Base-by-base conservation (phyloP, 108 stramenopile genomes). In the Cylindrotheca closterium region DNA sequence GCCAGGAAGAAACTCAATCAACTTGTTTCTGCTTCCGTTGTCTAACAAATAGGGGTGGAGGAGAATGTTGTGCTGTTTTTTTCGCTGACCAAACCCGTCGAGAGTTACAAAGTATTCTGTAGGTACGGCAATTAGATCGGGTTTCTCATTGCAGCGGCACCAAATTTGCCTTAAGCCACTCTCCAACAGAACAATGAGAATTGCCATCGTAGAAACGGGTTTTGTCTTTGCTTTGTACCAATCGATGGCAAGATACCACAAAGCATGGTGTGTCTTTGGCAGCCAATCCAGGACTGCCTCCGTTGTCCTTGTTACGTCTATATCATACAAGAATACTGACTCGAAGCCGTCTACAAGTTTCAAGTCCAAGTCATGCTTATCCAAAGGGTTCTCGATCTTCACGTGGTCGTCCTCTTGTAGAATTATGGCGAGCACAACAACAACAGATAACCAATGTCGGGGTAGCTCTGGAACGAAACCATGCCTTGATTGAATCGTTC, bases 51-150 rank as follows among this genome's bases (percentile, higher is more conserved):
- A 82, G 21, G 81, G 79, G 49, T 81, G 71, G 17, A 88, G 51
- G 25, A 88, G 57, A 18, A 88, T 42, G 52, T 88, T 77, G 54
- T 88, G 86, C 3, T 31, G 2, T 57, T 79, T 71, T 37, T 84
- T 62, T 42, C 77, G 72, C 52, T 88, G 86, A 12, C 86, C 83
- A 55, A 84, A 83, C 1, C 86, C 86, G 62, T 88, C 86, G 31
- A 88, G 47, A 1, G 86, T 88, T 1, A 84, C 86, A 61, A 78
- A 88, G 59, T 78, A 88, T 21, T 58, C 28, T 30, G 58, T 68
- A 19, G 84, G 77, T 54, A 56, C 30, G 37, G 87, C 87, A 23
- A 74, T 65, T 24, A 27, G 45, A 34, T 87, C 78, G 8, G 62
- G 63, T 62, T 51, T 61, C 47, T 79, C 47, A 54, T 88, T 88